Evolutionary conservation across 176 grass and related monocot genomes (phyloP).

Genomic region (Elymus sibiricus): DNA sequence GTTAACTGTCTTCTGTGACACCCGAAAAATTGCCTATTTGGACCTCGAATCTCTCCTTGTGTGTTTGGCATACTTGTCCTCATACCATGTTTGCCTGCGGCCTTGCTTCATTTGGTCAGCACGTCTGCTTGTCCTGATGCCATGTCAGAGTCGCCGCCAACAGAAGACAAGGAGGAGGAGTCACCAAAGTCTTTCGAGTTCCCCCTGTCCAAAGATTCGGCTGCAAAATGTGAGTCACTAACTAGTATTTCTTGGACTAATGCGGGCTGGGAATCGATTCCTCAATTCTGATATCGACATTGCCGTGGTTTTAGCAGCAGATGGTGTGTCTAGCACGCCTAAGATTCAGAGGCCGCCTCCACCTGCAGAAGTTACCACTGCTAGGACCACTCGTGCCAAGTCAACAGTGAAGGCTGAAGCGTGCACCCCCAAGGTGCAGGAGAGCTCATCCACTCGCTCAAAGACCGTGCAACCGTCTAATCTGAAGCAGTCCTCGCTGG

Average conservation of each 20-base stretch:
- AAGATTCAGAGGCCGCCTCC: slow-evolving; percentile 33
- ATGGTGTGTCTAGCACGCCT: slow-evolving; percentile 38
- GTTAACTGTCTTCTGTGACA: background rate
- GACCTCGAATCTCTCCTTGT: background rate
- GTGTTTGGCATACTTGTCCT: background rate
- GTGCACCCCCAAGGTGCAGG: slow-evolving; percentile 36
- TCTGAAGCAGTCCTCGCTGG: slow-evolving; percentile 40
- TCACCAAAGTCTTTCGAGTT: slow-evolving; percentile 45
- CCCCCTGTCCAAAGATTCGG: background rate
- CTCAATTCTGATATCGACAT: background rate
- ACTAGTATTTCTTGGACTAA: background rate
- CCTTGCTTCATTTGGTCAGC: slow-evolving; percentile 21
- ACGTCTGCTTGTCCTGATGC: background rate
- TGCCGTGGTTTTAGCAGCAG: slow-evolving; percentile 20
- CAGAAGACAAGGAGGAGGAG: slow-evolving; percentile 3
- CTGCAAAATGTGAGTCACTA: slow-evolving; percentile 33
- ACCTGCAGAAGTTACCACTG: background rate
- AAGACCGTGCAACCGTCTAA: slow-evolving; percentile 15
- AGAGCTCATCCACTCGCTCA: slow-evolving; percentile 20
- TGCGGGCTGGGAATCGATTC: background rate
- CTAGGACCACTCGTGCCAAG: background rate
- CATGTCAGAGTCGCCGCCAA: background rate
- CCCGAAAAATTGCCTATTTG: slow-evolving; percentile 29
- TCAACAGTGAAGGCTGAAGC: slow-evolving; percentile 1
- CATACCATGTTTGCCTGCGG: background rate